Evolutionary conservation across 495 filamentous ascomycete genomes (phyloP).

Genomic region (Schizothecium vesticola): DNA sequence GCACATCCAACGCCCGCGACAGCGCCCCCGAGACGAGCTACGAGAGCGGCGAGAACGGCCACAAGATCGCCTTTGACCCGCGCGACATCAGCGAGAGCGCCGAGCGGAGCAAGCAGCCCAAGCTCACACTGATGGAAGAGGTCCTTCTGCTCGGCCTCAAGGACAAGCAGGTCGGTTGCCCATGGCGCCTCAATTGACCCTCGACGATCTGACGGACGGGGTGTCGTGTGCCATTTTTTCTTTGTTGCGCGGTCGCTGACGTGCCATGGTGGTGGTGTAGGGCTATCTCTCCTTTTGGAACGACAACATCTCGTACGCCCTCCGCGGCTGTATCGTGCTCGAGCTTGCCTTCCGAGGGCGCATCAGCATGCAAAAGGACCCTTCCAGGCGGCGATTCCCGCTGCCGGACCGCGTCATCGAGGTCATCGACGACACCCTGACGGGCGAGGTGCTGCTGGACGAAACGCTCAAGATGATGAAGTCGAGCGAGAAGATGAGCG

Average conservation of each 20-base stretch:
- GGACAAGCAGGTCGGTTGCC: slow-evolving; percentile 81
- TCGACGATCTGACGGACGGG: neutral
- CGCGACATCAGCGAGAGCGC: slow-evolving; percentile 95
- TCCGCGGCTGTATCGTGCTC: slow-evolving; percentile 96
- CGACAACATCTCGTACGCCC: slow-evolving; percentile 97
- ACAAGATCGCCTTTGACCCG: slow-evolving; percentile 97
- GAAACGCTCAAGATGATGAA: slow-evolving; percentile 99
- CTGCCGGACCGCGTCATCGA: slow-evolving; percentile 90
- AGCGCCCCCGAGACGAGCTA: slow-evolving; percentile 82
- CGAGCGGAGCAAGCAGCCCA: slow-evolving; percentile 95
- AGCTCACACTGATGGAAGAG: slow-evolving; percentile 98
- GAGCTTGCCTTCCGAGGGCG: slow-evolving; percentile 94
- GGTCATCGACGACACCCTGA: slow-evolving; percentile 94
- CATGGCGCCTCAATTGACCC: neutral
- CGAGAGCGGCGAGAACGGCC: slow-evolving; percentile 89
- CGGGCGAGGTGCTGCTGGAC: slow-evolving; percentile 94
- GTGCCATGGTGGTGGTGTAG: slow-evolving; percentile 36
- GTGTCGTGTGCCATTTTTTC: neutral
- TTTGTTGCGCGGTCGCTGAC: neutral
- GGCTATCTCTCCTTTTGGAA: slow-evolving; percentile 99
- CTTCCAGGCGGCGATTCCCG: slow-evolving; percentile 84
- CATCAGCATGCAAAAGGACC: slow-evolving; percentile 97
- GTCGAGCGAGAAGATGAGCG: slow-evolving; percentile 98
- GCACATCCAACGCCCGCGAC: slow-evolving; percentile 47
- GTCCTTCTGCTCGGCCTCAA: slow-evolving; percentile 90